Conservation (phyloP, 2,329 filamentous ascomycete genomes). For the Byssoonygena ceratinophila region DNA sequence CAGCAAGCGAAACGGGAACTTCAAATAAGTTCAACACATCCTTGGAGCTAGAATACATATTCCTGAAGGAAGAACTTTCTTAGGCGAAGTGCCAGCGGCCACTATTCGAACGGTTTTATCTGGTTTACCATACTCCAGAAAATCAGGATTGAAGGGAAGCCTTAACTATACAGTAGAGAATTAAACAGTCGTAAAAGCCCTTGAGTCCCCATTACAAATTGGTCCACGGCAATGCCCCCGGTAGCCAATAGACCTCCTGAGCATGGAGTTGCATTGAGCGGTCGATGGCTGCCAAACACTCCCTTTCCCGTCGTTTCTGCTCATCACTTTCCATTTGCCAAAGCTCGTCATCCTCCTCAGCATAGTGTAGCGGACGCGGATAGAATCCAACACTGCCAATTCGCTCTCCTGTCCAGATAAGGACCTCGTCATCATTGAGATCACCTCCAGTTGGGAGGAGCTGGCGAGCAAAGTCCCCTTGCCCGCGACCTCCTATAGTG, state of each 20-base stretch:
- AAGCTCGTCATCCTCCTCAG: constrained; percentile 46
- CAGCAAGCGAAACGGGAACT: no score
- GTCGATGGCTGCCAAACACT: constrained; percentile 2
- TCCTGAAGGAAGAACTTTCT: no score
- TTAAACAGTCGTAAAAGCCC: no score
- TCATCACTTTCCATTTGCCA: constrained; percentile 31
- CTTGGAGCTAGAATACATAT: no score
- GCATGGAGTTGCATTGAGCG: not conserved
- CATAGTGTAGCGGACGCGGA: constrained; percentile 26
- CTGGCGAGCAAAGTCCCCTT: constrained; percentile 66
- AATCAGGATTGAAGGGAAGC: not conserved
- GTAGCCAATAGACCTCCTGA: not conserved
- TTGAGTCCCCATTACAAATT: not conserved
- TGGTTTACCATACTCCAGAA: no score
- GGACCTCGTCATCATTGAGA: constrained; percentile 52
- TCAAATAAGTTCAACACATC: no score
- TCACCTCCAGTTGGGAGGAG: constrained; percentile 51
- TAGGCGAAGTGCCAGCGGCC: no score
- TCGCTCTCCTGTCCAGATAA: constrained; percentile 82
- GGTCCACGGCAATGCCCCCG: not conserved
- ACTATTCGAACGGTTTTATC: no score
- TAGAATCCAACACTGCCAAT: constrained; percentile 63
- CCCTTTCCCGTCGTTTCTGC: constrained; percentile 45
- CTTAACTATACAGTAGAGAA: no score
- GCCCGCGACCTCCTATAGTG: constrained; percentile 17